Base-by-base conservation (phyloP, 2,329 filamentous ascomycete species). In the Pezicula neosporulosa region DNA sequence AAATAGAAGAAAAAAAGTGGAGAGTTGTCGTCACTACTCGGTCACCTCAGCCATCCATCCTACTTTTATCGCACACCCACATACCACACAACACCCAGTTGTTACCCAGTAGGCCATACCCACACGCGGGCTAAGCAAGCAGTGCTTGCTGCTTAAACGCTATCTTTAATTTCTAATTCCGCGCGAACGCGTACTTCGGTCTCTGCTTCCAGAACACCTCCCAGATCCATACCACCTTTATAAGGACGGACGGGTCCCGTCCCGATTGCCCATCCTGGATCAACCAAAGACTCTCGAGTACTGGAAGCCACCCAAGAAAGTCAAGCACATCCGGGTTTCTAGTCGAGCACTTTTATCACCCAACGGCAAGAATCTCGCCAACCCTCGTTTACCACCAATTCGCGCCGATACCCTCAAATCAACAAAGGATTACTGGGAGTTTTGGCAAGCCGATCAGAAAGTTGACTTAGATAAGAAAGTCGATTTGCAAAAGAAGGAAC, bases 301-400 rank as follows among this genome's bases (percentile, higher is more conserved):
- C 39, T 62, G 59, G 59, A 59, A 58, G 48, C 59, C 59, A 6
- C 58, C 58, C 8, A 62, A 59, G 44, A 48, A 53, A 12, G 58
- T 60, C 27, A 55, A 48, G 12, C 56, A 62, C 39, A 54, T 57
- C 39, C 58, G 56, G 19, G 46, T 52, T 3, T 56, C 50, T 27
- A 60, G 56, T 37, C 54, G 50, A 46, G 19, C 44, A 16, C 35
- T 55, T n/a, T 52, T 53, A n/a, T 47, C 52, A 3, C 21, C 42
- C 47, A 12, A 42, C 12, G 30, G 30, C 9, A 33, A 33, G 5
- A 13, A 13, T 13, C 9, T 13, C 35, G 15, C 35, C 19, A 53
- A 45, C 19, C 21, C 24, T 18, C 44, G n/a, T 3, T 18, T 47
- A 10, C 44, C 44, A 18, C 28, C 28, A 10, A 35, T 47, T 8